Conservation (phyloP, 441 rosid species). For the Pelargonium australe region DNA sequence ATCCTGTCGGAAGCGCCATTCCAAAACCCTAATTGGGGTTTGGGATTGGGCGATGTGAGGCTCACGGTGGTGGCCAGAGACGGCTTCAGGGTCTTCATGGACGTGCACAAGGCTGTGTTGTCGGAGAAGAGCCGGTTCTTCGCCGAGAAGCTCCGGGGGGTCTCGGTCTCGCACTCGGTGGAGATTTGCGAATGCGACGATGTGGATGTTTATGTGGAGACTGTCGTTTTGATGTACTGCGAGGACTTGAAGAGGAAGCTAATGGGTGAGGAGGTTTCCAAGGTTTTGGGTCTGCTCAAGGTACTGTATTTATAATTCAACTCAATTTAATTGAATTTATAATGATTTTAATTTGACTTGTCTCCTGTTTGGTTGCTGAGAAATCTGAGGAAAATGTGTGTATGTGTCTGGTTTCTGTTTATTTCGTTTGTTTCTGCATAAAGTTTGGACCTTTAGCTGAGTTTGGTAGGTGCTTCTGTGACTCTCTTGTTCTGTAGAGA, state of each 20-base stretch:
- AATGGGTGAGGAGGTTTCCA: slow-evolving; percentile 60
- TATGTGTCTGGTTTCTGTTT: not conserved
- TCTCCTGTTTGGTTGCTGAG: slow-evolving; percentile 11
- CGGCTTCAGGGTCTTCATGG: slow-evolving; percentile 59
- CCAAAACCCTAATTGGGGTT: slow-evolving; percentile 30
- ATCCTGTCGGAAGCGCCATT: slow-evolving; percentile 39
- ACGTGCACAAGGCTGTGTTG: slow-evolving; percentile 65
- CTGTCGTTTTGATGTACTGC: slow-evolving; percentile 74
- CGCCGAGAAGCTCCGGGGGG: slow-evolving; percentile 62
- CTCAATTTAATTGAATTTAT: not conserved
- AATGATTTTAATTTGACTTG: not conserved
- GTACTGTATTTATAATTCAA: slow-evolving; percentile 26
- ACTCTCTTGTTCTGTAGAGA: not conserved
- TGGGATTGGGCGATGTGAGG: slow-evolving; percentile 63
- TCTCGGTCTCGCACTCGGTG: slow-evolving; percentile 49
- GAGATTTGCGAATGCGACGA: slow-evolving; percentile 97
- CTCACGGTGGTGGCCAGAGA: slow-evolving; percentile 70
- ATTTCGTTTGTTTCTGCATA: not conserved
- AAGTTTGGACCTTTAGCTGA: not conserved
- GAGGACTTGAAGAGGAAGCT: slow-evolving; percentile 68
- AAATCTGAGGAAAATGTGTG: not conserved
- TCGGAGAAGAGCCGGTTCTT: slow-evolving; percentile 72
- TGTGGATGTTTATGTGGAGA: slow-evolving; percentile 81
- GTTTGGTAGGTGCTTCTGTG: not conserved
- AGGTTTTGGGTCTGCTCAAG: slow-evolving; percentile 80